These are phyloP conservation scores for Cytospora mali DNA, from an alignment of 2,329 filamentous ascomycete genomes.

Conservation along the genomic window DNA sequence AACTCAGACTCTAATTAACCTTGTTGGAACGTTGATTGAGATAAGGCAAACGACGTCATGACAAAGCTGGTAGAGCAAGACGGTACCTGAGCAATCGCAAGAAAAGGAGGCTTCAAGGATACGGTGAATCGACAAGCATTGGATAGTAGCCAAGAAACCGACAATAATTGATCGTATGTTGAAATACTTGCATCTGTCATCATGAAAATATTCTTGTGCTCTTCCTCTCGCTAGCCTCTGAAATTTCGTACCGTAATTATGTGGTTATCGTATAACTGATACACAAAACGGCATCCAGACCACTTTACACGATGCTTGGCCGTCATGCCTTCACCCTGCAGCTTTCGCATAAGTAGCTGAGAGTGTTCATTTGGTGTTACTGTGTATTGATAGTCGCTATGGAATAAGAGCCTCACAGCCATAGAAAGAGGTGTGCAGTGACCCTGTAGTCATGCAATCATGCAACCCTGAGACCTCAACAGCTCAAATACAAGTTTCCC, in stretches of 20 bases:
- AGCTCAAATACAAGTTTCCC: slow-evolving; percentile 12
- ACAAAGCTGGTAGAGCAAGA: neutral
- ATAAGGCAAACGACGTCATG: neutral
- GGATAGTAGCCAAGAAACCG: neutral
- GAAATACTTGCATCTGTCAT: slow-evolving; percentile 5
- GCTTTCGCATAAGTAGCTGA: slow-evolving; percentile 4
- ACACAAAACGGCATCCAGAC: slow-evolving; percentile 13
- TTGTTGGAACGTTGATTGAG: slow-evolving; percentile 11
- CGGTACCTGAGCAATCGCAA: neutral
- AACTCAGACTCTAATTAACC: neutral
- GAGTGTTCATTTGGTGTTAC: neutral
- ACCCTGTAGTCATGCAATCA: slow-evolving; percentile 17
- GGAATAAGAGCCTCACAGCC: neutral
- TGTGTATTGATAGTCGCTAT: neutral
- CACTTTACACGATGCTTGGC: slow-evolving; percentile 15
- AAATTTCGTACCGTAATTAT: neutral
- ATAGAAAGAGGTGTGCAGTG: slow-evolving; percentile 7
- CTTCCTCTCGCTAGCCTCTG: slow-evolving; percentile 9
- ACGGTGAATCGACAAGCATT: neutral
- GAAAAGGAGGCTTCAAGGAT: neutral
- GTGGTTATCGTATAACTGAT: slow-evolving; percentile 17
- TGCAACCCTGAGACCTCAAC: slow-evolving; percentile 12
- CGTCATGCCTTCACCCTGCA: slow-evolving; percentile 19
- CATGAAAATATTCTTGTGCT: neutral
- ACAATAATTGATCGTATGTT: neutral